Evolutionary conservation across 192 early-diverging fungal genomes (phyloP), one percentile per base, ranked within the genome.

Genomic region (Umbelopsis sp.): DNA sequence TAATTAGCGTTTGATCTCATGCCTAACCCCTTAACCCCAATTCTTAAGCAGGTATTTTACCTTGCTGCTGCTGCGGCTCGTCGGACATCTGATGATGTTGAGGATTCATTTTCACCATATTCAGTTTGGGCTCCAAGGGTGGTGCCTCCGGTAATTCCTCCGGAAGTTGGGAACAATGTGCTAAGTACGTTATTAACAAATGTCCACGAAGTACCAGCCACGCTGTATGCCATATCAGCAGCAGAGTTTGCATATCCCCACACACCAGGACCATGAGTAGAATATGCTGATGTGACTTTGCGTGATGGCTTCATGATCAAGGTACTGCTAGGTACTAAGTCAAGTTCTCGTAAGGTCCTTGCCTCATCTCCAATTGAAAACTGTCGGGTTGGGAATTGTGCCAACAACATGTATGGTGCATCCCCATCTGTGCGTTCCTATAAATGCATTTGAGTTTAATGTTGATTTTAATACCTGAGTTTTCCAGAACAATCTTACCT

Each of bases 391-490:
- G 78, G 78, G 53, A 80, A 80, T 30, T 75, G 71, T 21, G 74
- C 58, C 8, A 73, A 52, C 7, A 80, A 48, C 49, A 66, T 80
- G 30, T 71, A 80, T 8, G 74, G 69, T 22, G 48, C 49, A 20
- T 73, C 75, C 0, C 71, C 74, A 41, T 80, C 78, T 35, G 71
- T 80, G 11, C 78, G 67, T 45, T 80, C 55, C 71, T 78, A 64
- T 45, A 47, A 3, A 21, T 46, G 4, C 9, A 11, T 33, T 13
- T 33, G 8, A 55, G 15, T 3, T 10, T 7, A 25, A 1, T 6
- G 21, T 21, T 55, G 10, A 55, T 21, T 10, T 2, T 11, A 48
- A 48, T 4, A 48, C 13, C 13, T 48, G 18, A 18, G 23, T 8
- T 9, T 55, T 13, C 30, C 23, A 0, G 23, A 55, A 27, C 15